Evolutionary conservation across 495 filamentous ascomycete species (phyloP).

Genomic region (Acidiella bohemica): DNA sequence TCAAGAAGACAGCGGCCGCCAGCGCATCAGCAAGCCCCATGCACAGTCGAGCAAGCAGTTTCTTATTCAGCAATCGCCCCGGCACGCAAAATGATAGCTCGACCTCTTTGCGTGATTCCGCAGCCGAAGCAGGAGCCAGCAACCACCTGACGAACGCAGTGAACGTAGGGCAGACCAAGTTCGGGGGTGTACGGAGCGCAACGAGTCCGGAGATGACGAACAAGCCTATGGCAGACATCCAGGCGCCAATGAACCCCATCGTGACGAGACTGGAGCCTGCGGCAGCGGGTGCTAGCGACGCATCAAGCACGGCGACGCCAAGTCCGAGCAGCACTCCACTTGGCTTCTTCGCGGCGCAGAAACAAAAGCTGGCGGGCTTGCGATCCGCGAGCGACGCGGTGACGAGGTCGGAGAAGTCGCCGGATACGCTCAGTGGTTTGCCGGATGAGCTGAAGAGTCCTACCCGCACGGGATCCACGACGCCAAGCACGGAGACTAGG

Average conservation of each 20-base stretch:
- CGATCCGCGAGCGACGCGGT: slow-evolving; percentile 72
- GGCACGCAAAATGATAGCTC: not conserved
- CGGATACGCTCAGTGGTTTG: slow-evolving; percentile 32
- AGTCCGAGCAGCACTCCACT: slow-evolving; percentile 5
- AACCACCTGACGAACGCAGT: slow-evolving; percentile 1
- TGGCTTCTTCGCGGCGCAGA: slow-evolving; percentile 22
- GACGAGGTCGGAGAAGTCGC: slow-evolving; percentile 45
- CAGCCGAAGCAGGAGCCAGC: not conserved
- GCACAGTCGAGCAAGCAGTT: slow-evolving; percentile 25
- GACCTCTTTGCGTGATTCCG: not conserved
- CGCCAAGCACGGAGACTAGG: slow-evolving; percentile 36
- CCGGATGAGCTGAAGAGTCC: slow-evolving; percentile 55
- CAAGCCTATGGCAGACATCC: not conserved
- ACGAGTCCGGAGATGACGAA: slow-evolving; percentile 7
- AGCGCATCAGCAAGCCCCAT: slow-evolving; percentile 11
- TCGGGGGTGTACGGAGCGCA: slow-evolving; percentile 8
- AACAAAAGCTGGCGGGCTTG: slow-evolving; percentile 41
- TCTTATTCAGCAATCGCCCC: slow-evolving; percentile 16
- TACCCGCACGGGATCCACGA: slow-evolving; percentile 68
- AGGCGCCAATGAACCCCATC: slow-evolving; percentile 4
- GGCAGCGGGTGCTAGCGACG: slow-evolving; percentile 5
- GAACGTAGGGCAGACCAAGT: slow-evolving; percentile 6
- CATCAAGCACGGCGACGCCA: not conserved
- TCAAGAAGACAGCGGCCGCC: slow-evolving; percentile 1
- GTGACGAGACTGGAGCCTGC: slow-evolving; percentile 57